Base-by-base conservation (phyloP, 2,329 filamentous ascomycete species). In the Colletotrichum sp. region DNA sequence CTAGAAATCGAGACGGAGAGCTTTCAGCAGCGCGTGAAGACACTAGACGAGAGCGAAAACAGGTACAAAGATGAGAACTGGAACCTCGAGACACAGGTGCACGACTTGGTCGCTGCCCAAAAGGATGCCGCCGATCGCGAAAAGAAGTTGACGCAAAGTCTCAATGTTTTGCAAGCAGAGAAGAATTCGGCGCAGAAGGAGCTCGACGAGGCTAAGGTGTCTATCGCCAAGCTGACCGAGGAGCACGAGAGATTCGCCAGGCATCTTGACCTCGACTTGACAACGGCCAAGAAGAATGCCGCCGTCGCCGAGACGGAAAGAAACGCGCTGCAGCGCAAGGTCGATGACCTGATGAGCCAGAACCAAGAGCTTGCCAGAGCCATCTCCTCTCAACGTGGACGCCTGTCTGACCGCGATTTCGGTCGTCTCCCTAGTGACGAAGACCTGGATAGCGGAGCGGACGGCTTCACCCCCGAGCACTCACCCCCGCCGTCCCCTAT, bases 31-130 rank as follows among this genome's bases (percentile, higher is more conserved):
- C 92, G 96, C 39, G 88, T 99, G 78, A 94, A 95, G 82, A 91
- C 91, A 8, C 88, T 98, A 55, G 96, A 98, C 80, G 97, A 99
- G 85, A 98, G 94, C 82, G 97, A 99, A 84, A 94, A 98, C 81
- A 93, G 95, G 68, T 98, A 98, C 87, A 99, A 98, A 86, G 97
- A 99, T 82, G 97, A 99, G 84, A 99, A 99, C 83, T 99, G 97
- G 97, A 96, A 94, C 78, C 90, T 99, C 48, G 97, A 99, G 84
- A 98, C 96, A 0, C 95, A 96, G 80, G 90, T 98, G 26, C 97
- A 98, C 80, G 96, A 99, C 78, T 88, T 96, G 57, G 90, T 94
- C 68, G 90, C 93, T 9, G 89, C 91, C 18, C 91, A 94, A 77
- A 95, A 93, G 82, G 95, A 98, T 63, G 91, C 94, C 1, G 88